Base-by-base conservation (phyloP, 345 rosid species). In the Kandelia obovata region DNA sequence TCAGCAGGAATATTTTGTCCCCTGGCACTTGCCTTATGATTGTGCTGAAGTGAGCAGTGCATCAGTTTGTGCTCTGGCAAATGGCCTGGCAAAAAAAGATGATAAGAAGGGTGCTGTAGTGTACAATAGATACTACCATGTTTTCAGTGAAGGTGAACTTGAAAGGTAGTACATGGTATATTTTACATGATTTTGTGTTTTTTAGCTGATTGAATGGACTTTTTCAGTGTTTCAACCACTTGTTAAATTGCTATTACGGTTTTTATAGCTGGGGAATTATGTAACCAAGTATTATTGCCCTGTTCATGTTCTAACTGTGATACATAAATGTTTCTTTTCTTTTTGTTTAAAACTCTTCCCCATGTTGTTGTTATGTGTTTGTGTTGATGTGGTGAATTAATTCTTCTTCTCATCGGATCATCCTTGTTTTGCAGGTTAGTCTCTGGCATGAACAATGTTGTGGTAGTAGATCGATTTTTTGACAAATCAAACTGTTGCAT, bases 401-500 rank as follows among this genome's bases (percentile, higher is more conserved):
- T 34, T 34, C 49, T 47, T 60, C 8, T 62, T 28, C 28, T 20
- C 51, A 21, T 1, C 26, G 39, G 32, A 25, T 30, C 67, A 58
- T 73, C 26, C 2, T 39, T 53, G 53, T 69, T 78, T 61, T 68
- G 74, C 91, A 93, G 98, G 86, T 81, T 94, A 68, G 88, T 81
- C 58, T 81, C 88, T 71, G 92, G 83, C 57, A 78, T 89, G 74
- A 71, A 74, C 71, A 88, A 88, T 78, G 89, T 90, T 35, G 73
- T 77, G 55, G 75, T 94, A 15, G 82, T 88, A 34, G 95, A 91
- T 80, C 89, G 76, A 62, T 91, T 89, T 78, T 94, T 70, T 73
- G 96, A 94, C 85, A 94, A 94, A 81, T 94, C 98, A 27, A 94
- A 91, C 73, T 94, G 98, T 97, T 94, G 98, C 66, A 76, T 94